These are phyloP conservation scores for Tetracladium maxilliforme DNA, from an alignment of 2,329 filamentous ascomycete genomes.

Conservation along the genomic window DNA sequence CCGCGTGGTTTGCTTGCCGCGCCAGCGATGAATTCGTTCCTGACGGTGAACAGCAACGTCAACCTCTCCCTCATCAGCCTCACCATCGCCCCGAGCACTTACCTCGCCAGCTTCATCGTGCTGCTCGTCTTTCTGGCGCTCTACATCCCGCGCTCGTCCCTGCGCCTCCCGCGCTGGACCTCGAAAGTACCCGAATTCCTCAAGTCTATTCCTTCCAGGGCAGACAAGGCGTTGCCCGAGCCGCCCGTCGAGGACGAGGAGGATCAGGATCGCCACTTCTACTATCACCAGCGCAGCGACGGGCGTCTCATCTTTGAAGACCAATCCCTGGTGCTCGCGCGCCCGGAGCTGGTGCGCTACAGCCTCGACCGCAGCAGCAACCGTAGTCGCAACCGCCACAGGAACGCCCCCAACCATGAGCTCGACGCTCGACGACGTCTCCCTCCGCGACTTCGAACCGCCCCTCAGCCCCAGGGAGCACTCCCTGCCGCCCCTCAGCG, in stretches of 20 bases:
- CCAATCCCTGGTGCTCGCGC: background rate
- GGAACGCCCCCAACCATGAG: slow-evolving; percentile 4
- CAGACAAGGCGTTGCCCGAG: too few relatives aligned
- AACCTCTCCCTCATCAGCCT: slow-evolving; percentile 13
- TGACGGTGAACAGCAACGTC: slow-evolving; percentile 15
- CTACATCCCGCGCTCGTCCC: too few relatives aligned
- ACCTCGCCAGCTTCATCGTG: slow-evolving; percentile 10
- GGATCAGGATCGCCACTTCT: too few relatives aligned
- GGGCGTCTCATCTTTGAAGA: slow-evolving; percentile 6
- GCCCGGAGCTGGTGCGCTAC: background rate
- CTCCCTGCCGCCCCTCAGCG: slow-evolving; percentile 9
- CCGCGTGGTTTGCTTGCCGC: too few relatives aligned
- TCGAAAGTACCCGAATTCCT: too few relatives aligned
- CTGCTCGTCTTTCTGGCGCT: slow-evolving; percentile 11
- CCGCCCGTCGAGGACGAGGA: too few relatives aligned
- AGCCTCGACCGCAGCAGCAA: slow-evolving; percentile 1
- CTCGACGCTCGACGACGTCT: slow-evolving; percentile 31
- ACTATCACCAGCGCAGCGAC: slow-evolving; percentile 12
- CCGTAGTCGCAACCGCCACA: slow-evolving; percentile 1
- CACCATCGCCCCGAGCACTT: slow-evolving; percentile 13
- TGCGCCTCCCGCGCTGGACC: too few relatives aligned
- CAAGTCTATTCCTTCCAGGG: too few relatives aligned
- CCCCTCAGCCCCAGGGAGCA: slow-evolving; percentile 27
- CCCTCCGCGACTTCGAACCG: slow-evolving; percentile 46
- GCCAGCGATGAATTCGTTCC: too few relatives aligned